phyloP scores from a whole-genome alignment of 148 eudicot species.

The Vaccinium macrocarpon region DNA sequence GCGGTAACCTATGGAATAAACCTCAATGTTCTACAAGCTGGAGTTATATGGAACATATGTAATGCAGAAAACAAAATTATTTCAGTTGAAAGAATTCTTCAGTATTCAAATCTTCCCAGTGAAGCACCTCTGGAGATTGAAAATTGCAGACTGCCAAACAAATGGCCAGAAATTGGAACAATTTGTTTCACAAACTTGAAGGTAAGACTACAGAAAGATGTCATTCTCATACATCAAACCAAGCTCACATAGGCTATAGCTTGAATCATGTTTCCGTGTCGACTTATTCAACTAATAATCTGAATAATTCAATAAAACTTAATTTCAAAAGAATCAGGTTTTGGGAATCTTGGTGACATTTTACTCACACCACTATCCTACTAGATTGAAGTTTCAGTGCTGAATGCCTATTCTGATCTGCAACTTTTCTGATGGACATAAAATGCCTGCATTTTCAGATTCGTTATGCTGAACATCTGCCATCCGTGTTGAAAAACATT shows the following conservation, averaged over 20 bases:
- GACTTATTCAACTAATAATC: not conserved
- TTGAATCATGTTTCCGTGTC: not conserved
- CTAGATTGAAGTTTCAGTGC: no score
- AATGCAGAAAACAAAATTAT: conserved; percentile 98
- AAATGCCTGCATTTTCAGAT: conserved; percentile 47
- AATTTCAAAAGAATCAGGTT: not conserved
- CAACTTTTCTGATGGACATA: not conserved
- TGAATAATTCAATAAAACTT: not conserved
- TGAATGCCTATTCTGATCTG: not conserved
- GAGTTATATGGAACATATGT: conserved; percentile 96
- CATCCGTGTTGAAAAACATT: conserved; percentile 78
- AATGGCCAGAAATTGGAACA: conserved; percentile 85
- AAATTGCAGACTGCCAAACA: conserved; percentile 56
- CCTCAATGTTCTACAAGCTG: conserved; percentile 86
- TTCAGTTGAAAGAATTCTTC: conserved; percentile 92
- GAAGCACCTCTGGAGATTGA: conserved; percentile 77
- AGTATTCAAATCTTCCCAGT: conserved; percentile 79
- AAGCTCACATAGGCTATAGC: not conserved
- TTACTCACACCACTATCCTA: not conserved
- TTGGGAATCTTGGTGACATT: not conserved
- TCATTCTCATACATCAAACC: not conserved
- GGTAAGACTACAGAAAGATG: conserved; percentile 37
- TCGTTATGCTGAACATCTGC: conserved; percentile 93
- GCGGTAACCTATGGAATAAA: conserved; percentile 97
- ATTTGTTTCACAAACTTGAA: conserved; percentile 73